Evolutionary conservation across 1,284 basidiomycete genomes (phyloP), one percentile per base, ranked within the genome.

Genomic region (Trichosporon asahii): DNA sequence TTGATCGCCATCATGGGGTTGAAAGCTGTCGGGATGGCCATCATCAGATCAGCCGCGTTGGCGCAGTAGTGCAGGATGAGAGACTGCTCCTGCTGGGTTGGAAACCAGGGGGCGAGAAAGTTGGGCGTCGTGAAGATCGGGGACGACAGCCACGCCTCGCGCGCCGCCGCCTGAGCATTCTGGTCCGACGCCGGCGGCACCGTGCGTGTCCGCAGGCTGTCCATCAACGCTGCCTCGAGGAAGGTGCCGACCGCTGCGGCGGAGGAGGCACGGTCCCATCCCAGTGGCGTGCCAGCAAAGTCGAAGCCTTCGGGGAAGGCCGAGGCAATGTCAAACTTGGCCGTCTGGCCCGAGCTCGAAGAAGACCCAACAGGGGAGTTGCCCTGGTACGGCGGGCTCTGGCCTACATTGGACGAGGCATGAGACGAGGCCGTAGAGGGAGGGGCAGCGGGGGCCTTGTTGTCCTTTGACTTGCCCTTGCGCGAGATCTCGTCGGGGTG

Each of bases 1-100:
- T 84, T 84, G 75, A 83, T 83, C 25, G 83, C 83, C 23, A 85
- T 78, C 76, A 85, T 83, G 2, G 84, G 84, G 72, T 85, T 85
- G 61, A 84, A 76, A 40, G 79, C 81, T 57, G 77, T 76, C 6
- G 83, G 84, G 25, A 85, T 82, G 61, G 84, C 84, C 83, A 85
- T 85, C 80, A 84, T 84, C 57, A 85, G 77, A 35, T 81, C 79
- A 18, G 83, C 82, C 27, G 81, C 82, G 65, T 83, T 82, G 40
- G 80, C 81, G 71, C 80, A 82, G 65, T 81, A 83, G 70, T 82
- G 82, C 18, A 83, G 70, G 65, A 82, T 82, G 25, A 82, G 71
- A 70, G 79, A 79, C 65, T 81, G 73, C 70, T 83, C 82, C 66
- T 82, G 79, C n/a, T 78, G 74, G 0, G 82, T 82, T 8, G 81